Evolutionary conservation across 257 asterid species (phyloP), one percentile per base, ranked within the genome.

Genomic region (Gentiana dahurica): DNA sequence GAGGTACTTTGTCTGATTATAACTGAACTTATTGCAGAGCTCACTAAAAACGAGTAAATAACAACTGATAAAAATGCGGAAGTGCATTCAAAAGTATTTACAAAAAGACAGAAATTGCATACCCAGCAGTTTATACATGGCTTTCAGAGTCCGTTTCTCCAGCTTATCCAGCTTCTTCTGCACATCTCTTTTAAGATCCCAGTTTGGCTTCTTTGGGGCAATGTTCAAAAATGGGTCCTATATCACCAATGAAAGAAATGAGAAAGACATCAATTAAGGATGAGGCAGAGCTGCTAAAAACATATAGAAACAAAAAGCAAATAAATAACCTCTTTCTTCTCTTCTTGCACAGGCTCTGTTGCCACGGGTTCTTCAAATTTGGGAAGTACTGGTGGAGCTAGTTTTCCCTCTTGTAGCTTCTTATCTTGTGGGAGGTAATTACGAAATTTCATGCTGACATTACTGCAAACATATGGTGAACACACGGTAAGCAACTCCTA

Each of bases 401-500:
- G 82, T 74, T 83, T 92, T 4, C 95, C 98, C 73, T 81, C 97
- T 63, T 92, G 98, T 57, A 92, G 95, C 50, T 78, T 83, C 81
- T 92, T 92, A 70, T 92, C 98, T 57, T 92, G 94, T 34, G 98
- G 98, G 61, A 92, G 84, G 78, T 92, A 92, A 74, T 92, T 92
- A 12, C 98, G 94, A 66, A 92, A 92, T 67, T 85, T 88, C 95
- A 92, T 68, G 64, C 58, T 81, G 57, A 85, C 76, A 60, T 74
- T 71, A 58, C 88, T 83, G 82, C 71, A 73, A 72, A 34, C 13
- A 58, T 47, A 36, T 53, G 2, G 36, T 12, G 60, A 50, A 32
- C 4, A 24, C 15, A 62, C 37, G 34, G 34, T 35, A 43, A 57
- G 11, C 15, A 6, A 35, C 7, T 33, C 15, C 48, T 36, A 8